Base-by-base conservation (phyloP, 179 eudicot species). In the Nepenthes alata region DNA sequence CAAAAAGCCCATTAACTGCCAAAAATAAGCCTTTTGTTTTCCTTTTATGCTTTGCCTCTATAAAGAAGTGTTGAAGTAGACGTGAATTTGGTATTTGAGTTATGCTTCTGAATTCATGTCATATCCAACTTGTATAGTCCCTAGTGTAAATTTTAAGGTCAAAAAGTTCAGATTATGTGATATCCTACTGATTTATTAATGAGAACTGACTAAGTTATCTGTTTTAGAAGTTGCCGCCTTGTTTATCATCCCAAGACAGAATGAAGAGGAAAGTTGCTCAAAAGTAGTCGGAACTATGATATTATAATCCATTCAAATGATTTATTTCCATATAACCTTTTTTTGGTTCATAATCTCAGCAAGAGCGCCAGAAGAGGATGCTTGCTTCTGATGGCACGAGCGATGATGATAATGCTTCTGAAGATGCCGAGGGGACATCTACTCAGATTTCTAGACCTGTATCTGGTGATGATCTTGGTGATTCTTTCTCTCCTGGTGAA, bases 391-490 rank as follows among this genome's bases (percentile, higher is more conserved):
- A 85, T 72, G 88, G 83, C 59, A 67, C 80, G 37, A 77, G 87
- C 60, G 95, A 83, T 61, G 97, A 82, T 55, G 96, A 84, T 53
- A 74, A 80, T 68, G 80, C 65, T 69, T 56, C 68, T 47, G 81
- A 73, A 58, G 82, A 74, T 70, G 77, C 47, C 66, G 76, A 70
- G 55, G 63, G 53, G 15, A 65, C 68, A 59, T 73, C 80, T 65
- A 63, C 70, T 44, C 67, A 72, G 67, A 70, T 51, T 59, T 63
- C 62, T 45, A 87, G 73, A 60, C 82, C 89, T 74, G 67, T 94
- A 58, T 94, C 99, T 72, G 99, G 99, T 44, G 99, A 94, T 73
- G 99, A 94, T 72, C 99, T 94, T 66, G 99, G 97, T 37, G 99
- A 94, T 66, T 90, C 97, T 7, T 90, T 93, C 73, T 77, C 87